These are phyloP conservation scores for Phytophthora colocasiae DNA, from an alignment of 352 stramenopile genomes.

Conservation along the genomic window DNA sequence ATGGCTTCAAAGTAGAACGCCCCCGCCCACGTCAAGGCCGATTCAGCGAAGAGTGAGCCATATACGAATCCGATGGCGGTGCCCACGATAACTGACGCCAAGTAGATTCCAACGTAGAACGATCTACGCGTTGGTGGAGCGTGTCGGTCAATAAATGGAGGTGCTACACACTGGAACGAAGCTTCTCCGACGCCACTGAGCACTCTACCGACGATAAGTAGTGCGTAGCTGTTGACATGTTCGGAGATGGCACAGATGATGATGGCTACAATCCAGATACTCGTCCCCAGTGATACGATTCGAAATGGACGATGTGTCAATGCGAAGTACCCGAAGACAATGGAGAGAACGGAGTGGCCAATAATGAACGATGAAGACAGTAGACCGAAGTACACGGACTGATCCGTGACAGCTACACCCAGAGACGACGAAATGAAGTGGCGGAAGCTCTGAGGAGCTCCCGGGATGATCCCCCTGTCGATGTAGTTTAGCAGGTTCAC, in stretches of 20 bases:
- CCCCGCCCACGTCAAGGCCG: slow-evolving; percentile 62
- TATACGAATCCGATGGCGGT: slow-evolving; percentile 86
- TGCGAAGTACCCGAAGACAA: slow-evolving; percentile 87
- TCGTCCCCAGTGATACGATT: slow-evolving; percentile 74
- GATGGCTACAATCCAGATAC: slow-evolving; percentile 81
- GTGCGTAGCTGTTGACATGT: slow-evolving; percentile 65
- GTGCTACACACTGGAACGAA: slow-evolving; percentile 86
- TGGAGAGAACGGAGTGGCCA: slow-evolving; percentile 79
- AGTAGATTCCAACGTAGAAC: slow-evolving; percentile 90
- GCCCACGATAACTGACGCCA: slow-evolving; percentile 84
- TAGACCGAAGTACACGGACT: slow-evolving; percentile 68
- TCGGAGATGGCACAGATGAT: slow-evolving; percentile 70
- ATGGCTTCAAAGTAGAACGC: slow-evolving; percentile 88
- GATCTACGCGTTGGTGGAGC: slow-evolving; percentile 55
- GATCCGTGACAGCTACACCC: slow-evolving; percentile 41
- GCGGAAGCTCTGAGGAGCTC: slow-evolving; percentile 73
- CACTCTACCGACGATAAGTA: slow-evolving; percentile 81
- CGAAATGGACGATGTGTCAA: slow-evolving; percentile 77
- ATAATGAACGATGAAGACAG: slow-evolving; percentile 90
- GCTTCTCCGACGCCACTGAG: slow-evolving; percentile 86
- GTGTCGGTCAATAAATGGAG: slow-evolving; percentile 88
- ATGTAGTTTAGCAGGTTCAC: slow-evolving; percentile 95
- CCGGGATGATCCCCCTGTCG: slow-evolving; percentile 95
- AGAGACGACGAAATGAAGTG: slow-evolving; percentile 73
- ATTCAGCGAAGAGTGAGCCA: slow-evolving; percentile 63